Base-by-base conservation (phyloP, 2,329 filamentous ascomycete species). In the Hawksworthiomyces lignivorus region DNA sequence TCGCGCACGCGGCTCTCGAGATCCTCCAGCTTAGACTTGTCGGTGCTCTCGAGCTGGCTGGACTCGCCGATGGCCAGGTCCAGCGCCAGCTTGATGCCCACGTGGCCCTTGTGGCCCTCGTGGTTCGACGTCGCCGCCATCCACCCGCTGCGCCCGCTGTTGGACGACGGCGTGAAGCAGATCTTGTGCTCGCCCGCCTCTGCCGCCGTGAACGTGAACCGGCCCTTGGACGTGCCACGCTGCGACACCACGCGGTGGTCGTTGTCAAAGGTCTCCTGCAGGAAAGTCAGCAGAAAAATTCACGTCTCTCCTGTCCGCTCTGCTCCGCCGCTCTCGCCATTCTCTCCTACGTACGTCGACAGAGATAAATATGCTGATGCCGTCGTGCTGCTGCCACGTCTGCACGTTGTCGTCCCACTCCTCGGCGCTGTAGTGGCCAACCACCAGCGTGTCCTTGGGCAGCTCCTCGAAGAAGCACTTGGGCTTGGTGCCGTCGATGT, bases 381-480 rank as follows among this genome's bases (percentile, higher is more conserved):
- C 82, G 50, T 80, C 73, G 61, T 92, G 85, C 58, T 82, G 72
- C 40, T 72, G 65, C 77, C 87, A 97, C 39, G 68, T 61, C 52
- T 77, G 75, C 44, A 71, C 67, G 52, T 80, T 68, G 44, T 85
- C 76, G 63, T 92, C 82, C 69, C 79, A 92, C 62, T 94, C 84
- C 64, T 92, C 83, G 38, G 87, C 87, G 42, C 75, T 79, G 72
- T 89, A 98, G 67, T 92, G 83, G 53, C 92, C 92, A 46, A 96
- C 89, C 43, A 98, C 90, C 45, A 98, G 70, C 12, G 92, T 97
- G 64, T 95, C 90, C 72, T 97, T 96, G 52, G 92, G 89, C 46
- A 98, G 77, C 65, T 97, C 90, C 70, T 98, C 92, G 68, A 85
- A 94, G 79, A 98, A 98, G 69, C 92, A 98, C 69, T 94, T 96